These are phyloP conservation scores for Schizosaccharomyces osmophilus DNA, from an alignment of 805 yeast genomes.

Conservation along the genomic window DNA sequence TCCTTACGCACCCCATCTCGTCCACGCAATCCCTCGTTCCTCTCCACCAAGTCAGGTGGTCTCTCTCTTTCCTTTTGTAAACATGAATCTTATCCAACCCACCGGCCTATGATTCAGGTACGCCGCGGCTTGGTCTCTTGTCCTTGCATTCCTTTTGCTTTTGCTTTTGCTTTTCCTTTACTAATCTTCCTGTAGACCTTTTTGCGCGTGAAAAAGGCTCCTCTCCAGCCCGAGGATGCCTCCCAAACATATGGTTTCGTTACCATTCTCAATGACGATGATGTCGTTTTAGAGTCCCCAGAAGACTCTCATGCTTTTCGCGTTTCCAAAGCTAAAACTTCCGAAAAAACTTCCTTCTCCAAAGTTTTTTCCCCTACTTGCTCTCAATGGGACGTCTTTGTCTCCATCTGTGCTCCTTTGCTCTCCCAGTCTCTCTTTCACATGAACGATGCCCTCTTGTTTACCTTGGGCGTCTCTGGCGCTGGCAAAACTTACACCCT, in stretches of 20 bases:
- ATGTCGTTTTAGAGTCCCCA: not conserved
- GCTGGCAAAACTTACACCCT: not conserved
- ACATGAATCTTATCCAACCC: not conserved
- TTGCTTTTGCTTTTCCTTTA: not conserved
- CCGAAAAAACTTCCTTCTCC: not conserved
- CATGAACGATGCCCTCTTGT: not conserved
- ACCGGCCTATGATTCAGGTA: not conserved
- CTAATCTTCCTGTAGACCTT: not conserved
- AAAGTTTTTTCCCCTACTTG: not conserved
- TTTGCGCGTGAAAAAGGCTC: not conserved
- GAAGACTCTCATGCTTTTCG: not conserved
- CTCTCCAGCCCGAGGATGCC: not conserved
- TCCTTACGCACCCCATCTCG: too few relatives aligned
- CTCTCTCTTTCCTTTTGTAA: too few relatives aligned
- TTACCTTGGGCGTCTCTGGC: not conserved
- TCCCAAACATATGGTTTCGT: not conserved
- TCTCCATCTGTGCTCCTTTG: not conserved
- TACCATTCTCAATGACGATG: not conserved
- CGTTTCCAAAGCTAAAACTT: not conserved
- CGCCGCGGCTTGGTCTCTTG: not conserved
- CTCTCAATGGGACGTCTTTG: not conserved
- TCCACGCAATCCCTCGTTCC: too few relatives aligned
- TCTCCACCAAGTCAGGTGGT: too few relatives aligned
- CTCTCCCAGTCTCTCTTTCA: not conserved
- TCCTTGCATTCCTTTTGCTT: not conserved